These are phyloP conservation scores for Curvularia lunata DNA, from an alignment of 2,329 filamentous ascomycete genomes.

Conservation along the genomic window DNA sequence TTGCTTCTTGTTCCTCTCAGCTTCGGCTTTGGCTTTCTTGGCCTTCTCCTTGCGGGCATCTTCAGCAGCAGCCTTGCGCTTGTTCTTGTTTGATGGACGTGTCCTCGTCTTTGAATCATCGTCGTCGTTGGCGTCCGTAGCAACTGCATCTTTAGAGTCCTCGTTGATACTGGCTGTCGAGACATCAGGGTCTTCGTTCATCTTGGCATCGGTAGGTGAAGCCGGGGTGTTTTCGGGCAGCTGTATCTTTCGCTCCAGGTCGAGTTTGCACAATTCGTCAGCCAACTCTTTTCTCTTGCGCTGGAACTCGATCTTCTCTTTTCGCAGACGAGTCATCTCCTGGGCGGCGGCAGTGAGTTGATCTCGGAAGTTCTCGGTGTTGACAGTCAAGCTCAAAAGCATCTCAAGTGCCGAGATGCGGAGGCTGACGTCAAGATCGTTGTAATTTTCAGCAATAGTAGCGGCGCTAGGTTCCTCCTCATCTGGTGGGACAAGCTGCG, in stretches of 20 bases:
- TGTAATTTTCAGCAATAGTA: constrained; percentile 75
- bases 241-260: constrained; percentile 75
- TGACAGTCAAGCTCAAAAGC: constrained; percentile 81
- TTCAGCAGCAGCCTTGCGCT: constrained; percentile 74
- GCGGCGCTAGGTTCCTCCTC: constrained; percentile 77
- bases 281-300: constrained; percentile 71
- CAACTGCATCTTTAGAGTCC: constrained; percentile 66
- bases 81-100: constrained; percentile 68
- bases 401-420: constrained; percentile 83
- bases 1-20: constrained; percentile 72
- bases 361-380: constrained; percentile 82
- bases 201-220: constrained; percentile 59
- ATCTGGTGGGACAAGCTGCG: constrained; percentile 79
- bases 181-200: constrained; percentile 66
- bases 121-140: constrained; percentile 73
- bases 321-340: constrained; percentile 92
- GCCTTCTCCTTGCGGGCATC: constrained; percentile 68
- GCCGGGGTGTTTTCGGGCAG: constrained; percentile 74
- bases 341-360: constrained; percentile 93
- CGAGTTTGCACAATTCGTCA: constrained; percentile 73
- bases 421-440: constrained; percentile 78
- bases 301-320: constrained; percentile 94
- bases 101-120: constrained; percentile 59
- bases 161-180: constrained; percentile 60
- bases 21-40: constrained; percentile 65